Evolutionary conservation across 2,329 filamentous ascomycete genomes (phyloP).

Genomic region (Talaromyces pinophilus): DNA sequence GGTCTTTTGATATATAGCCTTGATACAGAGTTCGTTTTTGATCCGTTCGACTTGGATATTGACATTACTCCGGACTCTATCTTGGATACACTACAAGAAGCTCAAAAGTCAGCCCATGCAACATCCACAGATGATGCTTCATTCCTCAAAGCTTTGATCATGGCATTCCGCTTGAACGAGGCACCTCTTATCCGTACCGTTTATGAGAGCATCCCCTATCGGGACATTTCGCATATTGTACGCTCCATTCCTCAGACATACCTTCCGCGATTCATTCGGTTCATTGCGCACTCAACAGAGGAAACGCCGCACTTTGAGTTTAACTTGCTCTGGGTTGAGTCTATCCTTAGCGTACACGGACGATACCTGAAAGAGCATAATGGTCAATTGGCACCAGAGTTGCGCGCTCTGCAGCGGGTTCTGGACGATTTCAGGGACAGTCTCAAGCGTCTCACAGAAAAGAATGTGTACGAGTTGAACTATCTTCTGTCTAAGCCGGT

Average conservation of each 20-base stretch:
- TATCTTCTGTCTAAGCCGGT: conserved; percentile 66
- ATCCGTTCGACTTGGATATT: conserved; percentile 94
- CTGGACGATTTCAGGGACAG: conserved; percentile 79
- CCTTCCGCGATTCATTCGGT: conserved; percentile 78
- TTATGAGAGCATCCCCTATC: conserved; percentile 77
- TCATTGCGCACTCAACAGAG: conserved; percentile 84
- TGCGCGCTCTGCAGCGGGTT: conserved; percentile 78
- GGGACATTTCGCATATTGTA: conserved; percentile 75
- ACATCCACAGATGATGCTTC: conserved; percentile 66
- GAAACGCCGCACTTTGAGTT: conserved; percentile 93
- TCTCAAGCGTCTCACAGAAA: conserved; percentile 77
- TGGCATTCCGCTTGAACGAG: conserved; percentile 96
- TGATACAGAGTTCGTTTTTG: conserved; percentile 80
- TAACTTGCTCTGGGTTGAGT: conserved; percentile 88
- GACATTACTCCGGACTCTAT: conserved; percentile 88
- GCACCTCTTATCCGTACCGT: conserved; percentile 76
- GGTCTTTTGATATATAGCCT: conserved; percentile 91
- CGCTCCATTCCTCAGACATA: conserved; percentile 81
- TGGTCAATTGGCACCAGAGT: conserved; percentile 76
- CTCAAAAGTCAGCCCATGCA: conserved; percentile 47
- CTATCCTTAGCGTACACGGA: conserved; percentile 77
- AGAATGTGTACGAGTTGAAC: conserved; percentile 86
- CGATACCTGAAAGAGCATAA: conserved; percentile 79
- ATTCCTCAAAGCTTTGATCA: conserved; percentile 88
- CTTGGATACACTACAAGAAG: conserved; percentile 65